phyloP scores from a whole-genome alignment of 1,139 yeast species.

The Geotrichum histeridarum region DNA sequence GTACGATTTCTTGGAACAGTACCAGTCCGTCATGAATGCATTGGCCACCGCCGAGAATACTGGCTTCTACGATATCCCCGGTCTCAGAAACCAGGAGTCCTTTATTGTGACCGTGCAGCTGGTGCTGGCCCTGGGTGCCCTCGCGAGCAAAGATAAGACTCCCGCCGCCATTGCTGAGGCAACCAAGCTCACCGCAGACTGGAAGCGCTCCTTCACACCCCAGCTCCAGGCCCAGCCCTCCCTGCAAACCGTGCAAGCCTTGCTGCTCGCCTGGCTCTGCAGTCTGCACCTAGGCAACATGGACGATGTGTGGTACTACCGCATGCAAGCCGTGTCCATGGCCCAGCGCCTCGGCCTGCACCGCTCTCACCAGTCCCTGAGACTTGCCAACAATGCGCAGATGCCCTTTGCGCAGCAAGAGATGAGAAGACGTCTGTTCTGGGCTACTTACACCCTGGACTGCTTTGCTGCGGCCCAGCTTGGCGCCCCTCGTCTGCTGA shows the following conservation, averaged over 20 bases:
- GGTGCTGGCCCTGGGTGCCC: conserved; percentile 42
- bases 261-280: conserved; percentile 64
- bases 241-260: conserved; percentile 63
- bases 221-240: conserved; percentile 56
- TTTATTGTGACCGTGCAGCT: conserved; percentile 43
- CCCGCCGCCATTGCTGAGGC: conserved; percentile 33
- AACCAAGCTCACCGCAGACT: conserved; percentile 31
- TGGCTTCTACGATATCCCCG: conserved; percentile 16
- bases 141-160: conserved; percentile 24
- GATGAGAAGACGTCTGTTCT: conserved; percentile 72
- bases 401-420: conserved; percentile 53
- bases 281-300: conserved; percentile 70
- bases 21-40: conserved; percentile 41
- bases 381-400: conserved; percentile 51
- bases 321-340: conserved; percentile 76
- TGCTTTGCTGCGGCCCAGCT: conserved; percentile 66
- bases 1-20: conserved; percentile 56
- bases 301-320: conserved; percentile 64
- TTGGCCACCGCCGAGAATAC: conserved; percentile 16
- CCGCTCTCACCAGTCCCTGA: conserved; percentile 82
- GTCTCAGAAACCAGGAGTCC: conserved; percentile 24
- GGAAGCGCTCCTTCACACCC: conserved; percentile 44
- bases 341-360: conserved; percentile 81
- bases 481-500: conserved; percentile 76
- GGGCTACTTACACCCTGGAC: conserved; percentile 80